A percentile compares a stretch with the other conserved stretches of the same genome.
phyloP scores from a whole-genome alignment of 2,329 filamentous ascomycete species.

The Colletotrichum trifolii region DNA sequence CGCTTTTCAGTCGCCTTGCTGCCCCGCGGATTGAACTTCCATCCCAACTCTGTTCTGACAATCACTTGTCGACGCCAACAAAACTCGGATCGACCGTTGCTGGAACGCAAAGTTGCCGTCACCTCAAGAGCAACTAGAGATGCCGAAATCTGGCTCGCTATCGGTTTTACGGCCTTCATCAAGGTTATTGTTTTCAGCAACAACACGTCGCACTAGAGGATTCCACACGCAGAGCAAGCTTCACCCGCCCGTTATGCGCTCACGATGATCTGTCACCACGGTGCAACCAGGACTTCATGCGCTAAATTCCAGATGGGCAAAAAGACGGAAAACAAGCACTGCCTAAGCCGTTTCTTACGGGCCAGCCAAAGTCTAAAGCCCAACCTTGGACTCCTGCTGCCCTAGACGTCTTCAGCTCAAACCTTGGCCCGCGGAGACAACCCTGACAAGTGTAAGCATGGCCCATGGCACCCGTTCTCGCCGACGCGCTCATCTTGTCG shows the following conservation, averaged over 20 bases:
- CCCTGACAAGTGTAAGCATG: not conserved
- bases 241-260: slow-evolving; percentile 12
- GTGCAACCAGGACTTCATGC: slow-evolving; percentile 14
- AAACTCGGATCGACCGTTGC: no score
- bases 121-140: not conserved
- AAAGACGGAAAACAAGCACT: no score
- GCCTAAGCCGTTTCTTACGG: no score
- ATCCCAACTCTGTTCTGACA: no score
- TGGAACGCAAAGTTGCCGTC: no score
- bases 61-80: no score
- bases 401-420: slow-evolving; percentile 1
- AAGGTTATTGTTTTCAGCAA: slow-evolving; percentile 11
- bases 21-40: not conserved
- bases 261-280: not conserved
- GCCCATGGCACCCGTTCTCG: no score
- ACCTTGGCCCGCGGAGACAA: slow-evolving; percentile 11
- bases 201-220: not conserved
- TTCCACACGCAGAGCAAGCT: slow-evolving; percentile 18
- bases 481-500: not conserved
- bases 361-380: no score
- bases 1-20: not conserved
- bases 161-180: not conserved
- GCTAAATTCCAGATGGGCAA: not conserved
- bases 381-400: not conserved
- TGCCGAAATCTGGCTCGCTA: not conserved